Conservation (phyloP, 129 eudicot species). For the Arctium minus region DNA sequence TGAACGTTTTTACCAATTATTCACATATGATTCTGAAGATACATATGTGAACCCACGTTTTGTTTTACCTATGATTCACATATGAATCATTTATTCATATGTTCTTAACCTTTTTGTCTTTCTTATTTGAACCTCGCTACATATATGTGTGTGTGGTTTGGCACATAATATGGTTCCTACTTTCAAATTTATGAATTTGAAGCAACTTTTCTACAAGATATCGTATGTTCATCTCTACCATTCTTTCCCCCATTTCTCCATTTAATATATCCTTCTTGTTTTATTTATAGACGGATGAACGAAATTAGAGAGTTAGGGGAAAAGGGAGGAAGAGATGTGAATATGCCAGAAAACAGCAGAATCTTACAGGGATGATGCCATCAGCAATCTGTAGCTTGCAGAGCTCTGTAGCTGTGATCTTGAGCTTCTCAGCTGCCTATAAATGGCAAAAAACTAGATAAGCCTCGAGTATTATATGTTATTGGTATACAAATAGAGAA, state of each 20-base stretch:
- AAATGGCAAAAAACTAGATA: conserved; percentile 4
- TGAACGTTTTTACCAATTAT: too few relatives aligned
- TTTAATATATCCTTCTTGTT: background rate
- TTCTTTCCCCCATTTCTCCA: background rate
- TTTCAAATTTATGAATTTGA: background rate
- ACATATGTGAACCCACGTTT: too few relatives aligned
- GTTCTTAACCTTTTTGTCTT: too few relatives aligned
- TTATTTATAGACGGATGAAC: background rate
- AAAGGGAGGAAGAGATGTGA: background rate
- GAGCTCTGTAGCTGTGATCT: conserved; percentile 78
- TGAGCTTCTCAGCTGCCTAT: conserved; percentile 94
- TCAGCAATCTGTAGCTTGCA: conserved; percentile 64
- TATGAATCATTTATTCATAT: too few relatives aligned
- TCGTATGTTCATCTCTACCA: background rate
- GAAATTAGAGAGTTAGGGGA: background rate
- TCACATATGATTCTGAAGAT: too few relatives aligned
- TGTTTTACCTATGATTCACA: too few relatives aligned
- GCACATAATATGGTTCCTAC: background rate
- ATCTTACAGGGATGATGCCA: conserved; percentile 67
- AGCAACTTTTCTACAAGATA: background rate
- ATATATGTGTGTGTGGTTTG: too few relatives aligned
- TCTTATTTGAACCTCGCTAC: too few relatives aligned
- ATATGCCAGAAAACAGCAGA: background rate
- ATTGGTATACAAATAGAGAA: background rate
- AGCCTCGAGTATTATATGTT: background rate